phyloP scores from a whole-genome alignment of 805 yeast genomes.

The Teunomyces gatunensis region DNA sequence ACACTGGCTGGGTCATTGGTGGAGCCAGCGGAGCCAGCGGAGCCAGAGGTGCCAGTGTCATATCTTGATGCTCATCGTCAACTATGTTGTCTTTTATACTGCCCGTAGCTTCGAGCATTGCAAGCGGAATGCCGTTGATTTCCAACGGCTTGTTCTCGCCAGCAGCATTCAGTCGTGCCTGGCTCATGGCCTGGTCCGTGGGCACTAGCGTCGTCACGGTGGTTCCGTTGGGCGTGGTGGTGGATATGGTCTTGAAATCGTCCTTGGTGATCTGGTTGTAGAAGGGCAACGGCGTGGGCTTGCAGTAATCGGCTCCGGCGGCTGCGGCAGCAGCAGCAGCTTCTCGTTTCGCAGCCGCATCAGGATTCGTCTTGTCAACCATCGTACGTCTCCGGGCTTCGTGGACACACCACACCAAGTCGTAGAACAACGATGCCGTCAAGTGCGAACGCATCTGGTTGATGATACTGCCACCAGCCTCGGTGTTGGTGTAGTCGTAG shows the following conservation, averaged over 20 bases:
- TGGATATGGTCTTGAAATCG: constrained; percentile 79
- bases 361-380: constrained; percentile 23
- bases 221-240: constrained; percentile 90
- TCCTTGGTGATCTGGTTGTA: constrained; percentile 88
- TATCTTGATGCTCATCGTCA: too few species aligned
- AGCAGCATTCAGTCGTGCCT: constrained; percentile 58
- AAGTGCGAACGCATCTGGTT: constrained; percentile 88
- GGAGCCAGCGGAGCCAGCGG: background rate
- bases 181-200: constrained; percentile 69
- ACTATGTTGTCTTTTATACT: constrained; percentile 39
- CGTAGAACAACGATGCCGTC: constrained; percentile 88
- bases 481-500: constrained; percentile 41
- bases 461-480: constrained; percentile 50
- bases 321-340: constrained; percentile 7
- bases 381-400: constrained; percentile 77
- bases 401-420: constrained; percentile 90
- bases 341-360: constrained; percentile 2
- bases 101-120: constrained; percentile 80
- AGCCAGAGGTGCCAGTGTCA: too few species aligned
- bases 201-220: constrained; percentile 88
- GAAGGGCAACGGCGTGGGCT: constrained; percentile 76
- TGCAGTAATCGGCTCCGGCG: constrained; percentile 17
- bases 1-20: background rate
- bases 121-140: constrained; percentile 65
- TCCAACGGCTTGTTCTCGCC: constrained; percentile 54